These are phyloP conservation scores for Pythium dissotocum DNA, from an alignment of 352 stramenopile genomes.

Conservation along the genomic window DNA sequence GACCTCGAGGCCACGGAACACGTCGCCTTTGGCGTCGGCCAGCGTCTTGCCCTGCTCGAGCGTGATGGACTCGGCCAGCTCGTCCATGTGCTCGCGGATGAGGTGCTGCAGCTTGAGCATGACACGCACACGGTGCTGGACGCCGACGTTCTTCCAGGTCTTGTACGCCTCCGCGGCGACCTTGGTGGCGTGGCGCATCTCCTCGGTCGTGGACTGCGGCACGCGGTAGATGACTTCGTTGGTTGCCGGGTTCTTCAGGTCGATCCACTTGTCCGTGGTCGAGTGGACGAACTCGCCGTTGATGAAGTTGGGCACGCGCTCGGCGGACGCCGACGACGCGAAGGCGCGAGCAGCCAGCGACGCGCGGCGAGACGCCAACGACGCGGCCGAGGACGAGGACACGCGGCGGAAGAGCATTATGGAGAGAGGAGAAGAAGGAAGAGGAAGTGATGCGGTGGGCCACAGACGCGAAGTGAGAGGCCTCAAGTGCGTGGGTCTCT, in stretches of 20 bases:
- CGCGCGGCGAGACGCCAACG: constrained; percentile 9
- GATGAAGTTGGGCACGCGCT: constrained; percentile 85
- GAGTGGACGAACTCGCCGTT: constrained; percentile 92
- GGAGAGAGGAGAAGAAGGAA: background rate
- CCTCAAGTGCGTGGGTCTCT: no score
- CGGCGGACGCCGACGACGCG: constrained; percentile 17
- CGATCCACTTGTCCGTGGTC: constrained; percentile 91
- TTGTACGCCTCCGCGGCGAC: constrained; percentile 86
- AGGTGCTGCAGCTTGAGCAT: constrained; percentile 96
- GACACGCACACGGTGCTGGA: constrained; percentile 93
- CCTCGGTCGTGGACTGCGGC: constrained; percentile 82
- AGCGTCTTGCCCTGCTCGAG: constrained; percentile 93
- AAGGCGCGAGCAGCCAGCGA: constrained; percentile 13
- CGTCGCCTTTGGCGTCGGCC: constrained; percentile 94
- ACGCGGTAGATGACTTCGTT: constrained; percentile 88
- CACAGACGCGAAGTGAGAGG: background rate
- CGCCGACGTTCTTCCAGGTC: constrained; percentile 92
- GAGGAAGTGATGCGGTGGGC: background rate
- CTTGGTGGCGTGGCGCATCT: constrained; percentile 87
- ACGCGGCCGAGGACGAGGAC: constrained; percentile 10
- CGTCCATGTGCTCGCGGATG: constrained; percentile 94
- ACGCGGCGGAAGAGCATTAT: constrained; percentile 31
- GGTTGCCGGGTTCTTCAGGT: constrained; percentile 91
- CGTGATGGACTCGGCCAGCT: constrained; percentile 95
- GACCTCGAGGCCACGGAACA: constrained; percentile 95